phyloP scores from a whole-genome alignment of 371 early-diverging fungal species.

The Apophysomyces variabilis region DNA sequence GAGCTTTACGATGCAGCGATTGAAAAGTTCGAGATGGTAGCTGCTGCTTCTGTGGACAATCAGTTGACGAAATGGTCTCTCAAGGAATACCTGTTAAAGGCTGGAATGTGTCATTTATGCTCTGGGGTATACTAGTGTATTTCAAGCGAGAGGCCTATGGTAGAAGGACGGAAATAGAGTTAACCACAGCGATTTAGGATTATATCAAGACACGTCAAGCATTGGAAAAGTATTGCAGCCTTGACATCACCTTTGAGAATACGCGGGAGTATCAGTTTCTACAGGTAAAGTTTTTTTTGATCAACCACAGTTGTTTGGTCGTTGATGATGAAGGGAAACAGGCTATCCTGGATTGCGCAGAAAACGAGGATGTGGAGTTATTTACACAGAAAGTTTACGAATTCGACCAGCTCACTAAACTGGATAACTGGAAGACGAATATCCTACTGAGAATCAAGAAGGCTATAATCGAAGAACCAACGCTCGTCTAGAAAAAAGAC shows the following conservation, averaged over 20 bases:
- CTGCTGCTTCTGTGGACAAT: slow-evolving; percentile 81
- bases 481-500: slow-evolving; percentile 33
- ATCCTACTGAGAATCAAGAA: slow-evolving; percentile 91
- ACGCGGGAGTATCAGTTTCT: slow-evolving; percentile 89
- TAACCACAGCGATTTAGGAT: slow-evolving; percentile 55
- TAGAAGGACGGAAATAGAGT: not conserved
- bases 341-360: slow-evolving; percentile 76
- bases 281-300: slow-evolving; percentile 42
- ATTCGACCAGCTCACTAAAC: slow-evolving; percentile 85
- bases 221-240: slow-evolving; percentile 76
- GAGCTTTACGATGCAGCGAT: slow-evolving; percentile 88
- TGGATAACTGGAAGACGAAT: slow-evolving; percentile 96
- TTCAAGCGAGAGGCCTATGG: not conserved
- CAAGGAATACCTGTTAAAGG: slow-evolving; percentile 94
- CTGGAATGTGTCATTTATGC: slow-evolving; percentile 87
- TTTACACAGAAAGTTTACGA: slow-evolving; percentile 83
- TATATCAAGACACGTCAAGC: slow-evolving; percentile 71
- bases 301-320: not conserved
- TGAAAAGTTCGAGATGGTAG: slow-evolving; percentile 86
- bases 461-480: slow-evolving; percentile 67
- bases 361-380: slow-evolving; percentile 76
- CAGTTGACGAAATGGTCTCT: slow-evolving; percentile 92
- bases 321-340: slow-evolving; percentile 22
- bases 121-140: slow-evolving; percentile 51
- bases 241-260: slow-evolving; percentile 85